Evolutionary conservation across 1,284 basidiomycete species (phyloP), one percentile per base, ranked within the genome.

Genomic region (Dichomitus squalens): DNA sequence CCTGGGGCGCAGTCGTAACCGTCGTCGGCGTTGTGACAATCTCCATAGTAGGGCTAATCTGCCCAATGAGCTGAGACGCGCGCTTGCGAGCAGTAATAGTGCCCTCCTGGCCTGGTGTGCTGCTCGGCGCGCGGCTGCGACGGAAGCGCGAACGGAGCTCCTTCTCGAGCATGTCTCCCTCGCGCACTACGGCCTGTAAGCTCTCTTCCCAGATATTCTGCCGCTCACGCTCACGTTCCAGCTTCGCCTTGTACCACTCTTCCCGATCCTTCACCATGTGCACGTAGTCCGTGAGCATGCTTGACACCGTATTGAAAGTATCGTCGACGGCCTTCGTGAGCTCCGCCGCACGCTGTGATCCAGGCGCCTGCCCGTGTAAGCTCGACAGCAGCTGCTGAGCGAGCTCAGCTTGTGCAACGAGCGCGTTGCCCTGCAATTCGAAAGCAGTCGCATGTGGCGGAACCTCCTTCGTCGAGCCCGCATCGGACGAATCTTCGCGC

Each of bases 121-220:
- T 62, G 20, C 83, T 63, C 11, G 59, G 58, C 1, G 61, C 58
- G 40, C 79, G 73, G 65, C 85, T 80, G 18, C 86, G 73, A 66
- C 87, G 69, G 52, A 83, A 83, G 51, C 85, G 74, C 73, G 66
- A 81, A 73, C 79, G 85, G 72, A 95, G 80, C 75, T 95, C 92
- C 59, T 77, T 74, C 75, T 98, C 96, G 46, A 97, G 82, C 27
- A 82, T 84, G 63, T 93, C 93, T 39, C 96, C 94, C 70, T 97
- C 93, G 55, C 84, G 80, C 0, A 95, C 95, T 3, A 97, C 90
- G 0, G 86, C 84, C 51, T 90, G 86, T 68, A 98, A 77, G 72
- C 93, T 96, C 73, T 96, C 92, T 74, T 98, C 95, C 96, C 96
- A 98, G 20, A 96, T 79, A 31, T 78, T 82, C 68, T 91, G 85